Evolutionary conservation across 805 yeast species (phyloP).

Genomic region (Candida endomychidarum): DNA sequence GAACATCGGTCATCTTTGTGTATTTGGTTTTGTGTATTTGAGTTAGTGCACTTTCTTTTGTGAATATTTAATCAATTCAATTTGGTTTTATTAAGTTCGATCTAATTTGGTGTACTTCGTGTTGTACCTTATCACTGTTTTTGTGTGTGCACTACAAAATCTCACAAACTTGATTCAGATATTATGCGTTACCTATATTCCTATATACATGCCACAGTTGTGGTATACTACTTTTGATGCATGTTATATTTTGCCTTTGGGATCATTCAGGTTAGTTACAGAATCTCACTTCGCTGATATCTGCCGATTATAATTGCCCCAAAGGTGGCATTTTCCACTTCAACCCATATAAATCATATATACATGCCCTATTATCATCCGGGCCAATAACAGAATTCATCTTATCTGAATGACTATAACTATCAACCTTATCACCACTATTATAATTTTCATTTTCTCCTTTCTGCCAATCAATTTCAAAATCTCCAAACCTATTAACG

Average conservation of each 20-base stretch:
- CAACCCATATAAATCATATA: slow-evolving; percentile 36
- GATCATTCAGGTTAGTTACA: too few relatives aligned
- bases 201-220: too few relatives aligned
- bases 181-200: too few relatives aligned
- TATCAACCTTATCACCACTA: slow-evolving; percentile 11
- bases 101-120: too few relatives aligned
- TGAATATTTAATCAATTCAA: too few relatives aligned
- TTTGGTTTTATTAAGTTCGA: too few relatives aligned
- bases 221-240: too few relatives aligned
- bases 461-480: slow-evolving; percentile 29
- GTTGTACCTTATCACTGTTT: too few relatives aligned
- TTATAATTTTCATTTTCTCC: slow-evolving; percentile 17
- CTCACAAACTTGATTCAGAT: too few relatives aligned
- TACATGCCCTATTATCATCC: slow-evolving; percentile 21
- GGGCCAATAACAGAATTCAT: slow-evolving; percentile 10
- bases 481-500: slow-evolving; percentile 42
- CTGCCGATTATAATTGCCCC: slow-evolving; percentile 33
- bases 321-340: slow-evolving; percentile 45
- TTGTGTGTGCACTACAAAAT: too few relatives aligned
- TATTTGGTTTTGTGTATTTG: not conserved
- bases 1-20: slow-evolving; percentile 1
- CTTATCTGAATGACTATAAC: slow-evolving; percentile 10
- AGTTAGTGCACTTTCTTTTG: not conserved
- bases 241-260: too few relatives aligned
- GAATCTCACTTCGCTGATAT: too few relatives aligned